Percentiles rank a stretch among this genome's conserved stretches.
phyloP scores from a whole-genome alignment of 1,284 basidiomycete species.

The Phylloporus gajari region DNA sequence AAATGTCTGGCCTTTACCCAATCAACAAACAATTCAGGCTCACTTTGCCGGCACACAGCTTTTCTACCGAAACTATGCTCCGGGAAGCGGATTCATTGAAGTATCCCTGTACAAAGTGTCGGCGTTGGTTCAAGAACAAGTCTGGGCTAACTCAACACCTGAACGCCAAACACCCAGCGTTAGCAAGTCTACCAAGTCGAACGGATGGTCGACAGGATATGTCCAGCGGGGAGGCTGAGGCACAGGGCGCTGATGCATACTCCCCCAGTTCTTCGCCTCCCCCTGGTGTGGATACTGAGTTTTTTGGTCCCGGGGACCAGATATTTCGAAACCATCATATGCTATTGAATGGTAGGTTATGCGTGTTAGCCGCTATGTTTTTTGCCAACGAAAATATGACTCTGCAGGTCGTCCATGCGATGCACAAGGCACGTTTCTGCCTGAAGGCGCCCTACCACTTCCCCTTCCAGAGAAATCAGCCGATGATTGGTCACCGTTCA shows the following conservation, averaged over 20 bases:
- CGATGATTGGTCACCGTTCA: not conserved
- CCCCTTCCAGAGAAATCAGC: not conserved
- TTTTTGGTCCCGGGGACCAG: not conserved
- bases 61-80: not conserved
- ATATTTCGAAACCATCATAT: not conserved
- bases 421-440: slow-evolving; percentile 1
- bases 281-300: not conserved
- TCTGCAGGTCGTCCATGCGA: not conserved
- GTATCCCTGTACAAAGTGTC: not conserved
- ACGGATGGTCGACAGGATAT: not conserved
- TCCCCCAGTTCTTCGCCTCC: not conserved
- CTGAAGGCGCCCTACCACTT: not conserved
- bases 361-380: too few relatives aligned
- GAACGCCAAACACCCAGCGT: not conserved
- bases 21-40: not conserved
- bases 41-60: not conserved
- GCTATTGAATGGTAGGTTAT: not conserved
- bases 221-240: not conserved
- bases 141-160: slow-evolving; percentile 1
- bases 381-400: not conserved
- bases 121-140: not conserved
- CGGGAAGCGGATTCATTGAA: not conserved
- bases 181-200: not conserved
- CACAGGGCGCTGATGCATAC: not conserved
- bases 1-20: not conserved